Evolutionary conservation across 2,329 filamentous ascomycete species (phyloP).

Genomic region (Claviceps sp.): DNA sequence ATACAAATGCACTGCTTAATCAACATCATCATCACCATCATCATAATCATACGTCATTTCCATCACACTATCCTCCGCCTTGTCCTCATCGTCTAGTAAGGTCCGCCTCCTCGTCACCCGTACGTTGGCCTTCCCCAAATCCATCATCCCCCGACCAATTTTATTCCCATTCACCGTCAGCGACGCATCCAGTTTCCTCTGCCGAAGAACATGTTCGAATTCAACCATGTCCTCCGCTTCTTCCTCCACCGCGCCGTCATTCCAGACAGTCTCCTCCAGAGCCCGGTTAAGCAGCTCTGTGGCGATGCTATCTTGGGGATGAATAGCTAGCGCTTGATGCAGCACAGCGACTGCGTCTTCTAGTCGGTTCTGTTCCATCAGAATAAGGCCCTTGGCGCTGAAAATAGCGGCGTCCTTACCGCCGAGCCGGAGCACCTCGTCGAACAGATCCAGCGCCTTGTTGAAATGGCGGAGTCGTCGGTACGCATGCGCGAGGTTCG

Average conservation of each 20-base stretch:
- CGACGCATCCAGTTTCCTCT: slow-evolving; percentile 31
- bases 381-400: slow-evolving; percentile 68
- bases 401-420: slow-evolving; percentile 70
- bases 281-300: slow-evolving; percentile 66
- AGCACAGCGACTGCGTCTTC: slow-evolving; percentile 70
- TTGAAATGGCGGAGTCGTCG: slow-evolving; percentile 56
- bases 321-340: slow-evolving; percentile 71
- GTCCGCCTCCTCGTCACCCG: slow-evolving; percentile 23
- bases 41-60: slow-evolving; percentile 43
- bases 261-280: slow-evolving; percentile 44
- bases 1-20: not conserved
- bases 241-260: slow-evolving; percentile 31
- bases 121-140: slow-evolving; percentile 30
- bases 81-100: slow-evolving; percentile 20
- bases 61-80: slow-evolving; percentile 34
- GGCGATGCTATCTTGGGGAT: slow-evolving; percentile 68
- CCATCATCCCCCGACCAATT: slow-evolving; percentile 11
- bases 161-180: slow-evolving; percentile 20
- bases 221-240: slow-evolving; percentile 31
- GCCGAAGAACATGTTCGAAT: slow-evolving; percentile 39
- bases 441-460: slow-evolving; percentile 67
- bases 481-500: slow-evolving; percentile 81
- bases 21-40: slow-evolving; percentile 25
- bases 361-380: slow-evolving; percentile 61
- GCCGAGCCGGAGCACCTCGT: slow-evolving; percentile 72